Conservation (phyloP, 208 protist genomes). For the Trypanosoma mega region DNA sequence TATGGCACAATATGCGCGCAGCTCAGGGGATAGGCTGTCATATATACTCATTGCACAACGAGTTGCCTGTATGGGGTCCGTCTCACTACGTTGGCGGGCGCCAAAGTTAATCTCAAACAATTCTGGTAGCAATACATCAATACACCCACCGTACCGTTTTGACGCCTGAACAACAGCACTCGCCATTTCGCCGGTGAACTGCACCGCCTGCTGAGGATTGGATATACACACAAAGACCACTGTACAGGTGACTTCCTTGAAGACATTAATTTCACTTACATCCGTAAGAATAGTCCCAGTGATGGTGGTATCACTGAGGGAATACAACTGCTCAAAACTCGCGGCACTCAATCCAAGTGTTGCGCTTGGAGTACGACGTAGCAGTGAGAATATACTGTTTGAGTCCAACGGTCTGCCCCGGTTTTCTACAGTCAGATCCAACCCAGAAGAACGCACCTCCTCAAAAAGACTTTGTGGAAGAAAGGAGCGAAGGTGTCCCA, state of each 20-base stretch:
- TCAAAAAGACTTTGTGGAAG: conserved; percentile 7
- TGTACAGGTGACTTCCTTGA: conserved; percentile 10
- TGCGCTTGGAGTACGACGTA: no score
- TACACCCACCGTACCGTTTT: conserved; percentile 36
- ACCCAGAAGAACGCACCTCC: no score
- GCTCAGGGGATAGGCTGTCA: conserved; percentile 16
- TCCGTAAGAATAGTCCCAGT: neutral
- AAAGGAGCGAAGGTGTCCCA: conserved; percentile 6
- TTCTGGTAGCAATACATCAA: conserved; percentile 41
- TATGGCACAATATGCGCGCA: conserved; percentile 25
- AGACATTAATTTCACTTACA: conserved; percentile 11
- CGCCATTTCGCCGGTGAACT: conserved; percentile 27
- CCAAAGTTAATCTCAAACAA: conserved; percentile 43
- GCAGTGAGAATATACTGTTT: no score
- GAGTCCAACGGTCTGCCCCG: neutral
- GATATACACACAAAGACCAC: conserved; percentile 8
- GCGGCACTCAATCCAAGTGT: no score
- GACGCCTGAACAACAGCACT: conserved; percentile 25
- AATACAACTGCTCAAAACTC: neutral
- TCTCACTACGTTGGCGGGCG: conserved; percentile 20
- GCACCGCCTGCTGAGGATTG: conserved; percentile 5
- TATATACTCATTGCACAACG: conserved; percentile 39
- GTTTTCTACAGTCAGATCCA: neutral
- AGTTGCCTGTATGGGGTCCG: conserved; percentile 36
- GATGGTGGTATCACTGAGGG: neutral